phyloP scores from a whole-genome alignment of 202 grass and related monocot genomes.

The Dendrocalamus latiflorus region DNA sequence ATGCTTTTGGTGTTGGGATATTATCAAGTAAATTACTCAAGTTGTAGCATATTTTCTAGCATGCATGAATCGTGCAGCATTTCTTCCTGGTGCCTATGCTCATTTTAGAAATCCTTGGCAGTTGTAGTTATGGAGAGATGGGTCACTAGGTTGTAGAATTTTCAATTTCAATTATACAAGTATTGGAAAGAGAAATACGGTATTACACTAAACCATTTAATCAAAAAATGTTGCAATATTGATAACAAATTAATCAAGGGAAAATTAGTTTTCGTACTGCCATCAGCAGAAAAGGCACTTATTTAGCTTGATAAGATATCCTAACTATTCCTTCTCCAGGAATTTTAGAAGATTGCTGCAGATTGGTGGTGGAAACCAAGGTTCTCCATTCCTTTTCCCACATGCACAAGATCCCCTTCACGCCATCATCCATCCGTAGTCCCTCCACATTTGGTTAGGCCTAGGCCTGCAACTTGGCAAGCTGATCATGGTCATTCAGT shows the following conservation, averaged over 20 bases:
- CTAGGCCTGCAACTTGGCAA: constrained; percentile 11
- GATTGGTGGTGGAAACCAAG: constrained; percentile 17
- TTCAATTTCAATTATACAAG: background rate
- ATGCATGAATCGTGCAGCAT: background rate
- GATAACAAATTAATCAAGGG: background rate
- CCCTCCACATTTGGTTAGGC: constrained; percentile 8
- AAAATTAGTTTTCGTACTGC: background rate
- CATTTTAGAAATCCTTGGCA: background rate
- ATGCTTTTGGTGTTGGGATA: too few relatives aligned
- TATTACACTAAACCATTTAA: background rate
- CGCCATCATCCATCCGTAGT: background rate
- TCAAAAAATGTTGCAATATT: background rate
- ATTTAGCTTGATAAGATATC: background rate
- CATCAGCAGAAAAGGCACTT: background rate
- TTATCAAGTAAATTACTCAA: background rate
- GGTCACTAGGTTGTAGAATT: background rate
- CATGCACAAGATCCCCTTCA: constrained; percentile 22
- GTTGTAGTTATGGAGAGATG: background rate
- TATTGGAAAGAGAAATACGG: background rate
- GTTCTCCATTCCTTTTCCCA: constrained; percentile 2
- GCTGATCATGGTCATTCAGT: constrained; percentile 3
- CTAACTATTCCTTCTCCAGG: background rate
- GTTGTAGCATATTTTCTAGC: background rate
- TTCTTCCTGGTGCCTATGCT: background rate
- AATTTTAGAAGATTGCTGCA: constrained; percentile 42